Evolutionary conservation across 495 filamentous ascomycete species (phyloP), one percentile per base, ranked within the genome.

Genomic region (Sphaerosporella brunnea): DNA sequence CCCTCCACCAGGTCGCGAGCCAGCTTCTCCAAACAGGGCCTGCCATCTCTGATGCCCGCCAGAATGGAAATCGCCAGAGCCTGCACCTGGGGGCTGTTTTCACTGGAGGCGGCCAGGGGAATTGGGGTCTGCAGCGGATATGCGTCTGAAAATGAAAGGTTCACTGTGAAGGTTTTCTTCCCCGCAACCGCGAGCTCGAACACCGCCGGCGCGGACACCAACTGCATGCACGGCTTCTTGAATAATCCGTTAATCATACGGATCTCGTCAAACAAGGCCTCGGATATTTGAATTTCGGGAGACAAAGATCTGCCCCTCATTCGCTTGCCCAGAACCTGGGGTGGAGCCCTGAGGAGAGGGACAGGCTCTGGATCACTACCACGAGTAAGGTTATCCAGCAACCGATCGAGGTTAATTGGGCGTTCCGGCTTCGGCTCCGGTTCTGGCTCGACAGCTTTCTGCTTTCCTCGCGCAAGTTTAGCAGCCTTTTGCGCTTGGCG

Each of bases 101-200:
- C 20, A 2, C 10, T 5, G 13, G 1, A 25, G 11, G 13, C 18
- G 4, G 20, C 24, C 19, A 3, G 9, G 26, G 21, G 8, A 19
- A 36, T 23, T 2, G 43, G 43, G 15, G 21, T 11, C 25, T 34
- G 26, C 25, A 18, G 13, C 15, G 45, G 45, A 23, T 48, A 48
- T 23, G 16, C 35, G n/a, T 10, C 10, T 10, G 34, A 24, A 15
- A 48, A 48, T 11, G 21, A n/a, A 1, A 48, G 35, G 2, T n/a
- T 13, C 9, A 48, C 45, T 10, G 9, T 5, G 8, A 18, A 32
- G 5, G 30, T 20, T 8, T 3, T 8, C 8, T 1, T 7, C n/a
- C 45, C 45, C 7, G 45, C 45, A n/a, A 48, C 35, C 18, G 5
- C 23, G 16, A 48, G 43, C 4, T 20, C 15, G 20, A 46, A 46